phyloP scores from a whole-genome alignment of 768 basidiomycete genomes.

The Agaricus bisporus region DNA sequence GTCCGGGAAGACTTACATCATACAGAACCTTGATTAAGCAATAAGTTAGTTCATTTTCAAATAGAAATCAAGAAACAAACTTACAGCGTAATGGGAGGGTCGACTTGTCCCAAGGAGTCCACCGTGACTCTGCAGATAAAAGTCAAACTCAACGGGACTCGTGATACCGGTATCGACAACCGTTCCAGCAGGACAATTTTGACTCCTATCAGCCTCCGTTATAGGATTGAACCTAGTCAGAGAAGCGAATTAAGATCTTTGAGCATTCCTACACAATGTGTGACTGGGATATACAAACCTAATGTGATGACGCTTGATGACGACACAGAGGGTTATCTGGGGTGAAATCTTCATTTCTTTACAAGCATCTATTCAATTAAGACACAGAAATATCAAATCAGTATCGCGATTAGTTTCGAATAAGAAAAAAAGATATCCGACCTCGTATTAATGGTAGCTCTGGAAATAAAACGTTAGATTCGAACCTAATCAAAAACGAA shows the following conservation, averaged over 20 bases:
- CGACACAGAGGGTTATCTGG: conserved; percentile 72
- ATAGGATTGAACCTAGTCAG: conserved; percentile 26
- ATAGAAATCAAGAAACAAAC: background rate
- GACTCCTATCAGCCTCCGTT: conserved; percentile 44
- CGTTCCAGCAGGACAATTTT: conserved; percentile 73
- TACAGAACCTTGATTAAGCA: conserved; percentile 27
- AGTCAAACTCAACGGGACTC: conserved; percentile 72
- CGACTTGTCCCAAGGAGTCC: conserved; percentile 72
- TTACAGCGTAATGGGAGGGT: conserved; percentile 36
- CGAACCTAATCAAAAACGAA: background rate
- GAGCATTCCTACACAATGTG: background rate
- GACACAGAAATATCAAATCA: background rate
- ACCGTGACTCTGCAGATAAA: conserved; percentile 72
- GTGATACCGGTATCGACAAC: conserved; percentile 68
- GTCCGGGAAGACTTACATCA: conserved; percentile 20
- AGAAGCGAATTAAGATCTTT: background rate
- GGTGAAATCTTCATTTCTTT: conserved; percentile 44
- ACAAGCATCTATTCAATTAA: conserved; percentile 49
- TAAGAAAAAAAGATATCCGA: conserved; percentile 18
- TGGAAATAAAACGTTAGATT: conserved; percentile 14
- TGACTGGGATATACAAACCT: conserved; percentile 21
- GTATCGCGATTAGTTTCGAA: background rate
- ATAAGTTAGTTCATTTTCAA: background rate
- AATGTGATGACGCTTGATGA: conserved; percentile 73
- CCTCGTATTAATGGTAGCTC: conserved; percentile 60